Conservation (phyloP, 345 rosid species). For the Aquilaria yunnanensis region DNA sequence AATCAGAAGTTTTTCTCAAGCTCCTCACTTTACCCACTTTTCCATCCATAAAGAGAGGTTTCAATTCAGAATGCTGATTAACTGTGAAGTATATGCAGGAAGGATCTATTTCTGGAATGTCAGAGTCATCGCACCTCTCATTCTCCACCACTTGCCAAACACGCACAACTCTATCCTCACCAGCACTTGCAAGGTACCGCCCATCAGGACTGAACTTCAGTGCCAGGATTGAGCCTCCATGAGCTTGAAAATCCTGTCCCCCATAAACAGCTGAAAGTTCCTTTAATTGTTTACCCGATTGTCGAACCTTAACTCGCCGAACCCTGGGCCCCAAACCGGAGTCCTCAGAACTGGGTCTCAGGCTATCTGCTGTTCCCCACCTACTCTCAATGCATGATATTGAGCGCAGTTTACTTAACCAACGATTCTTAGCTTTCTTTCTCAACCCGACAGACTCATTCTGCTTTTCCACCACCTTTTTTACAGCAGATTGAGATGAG, state of each 20-base stretch:
- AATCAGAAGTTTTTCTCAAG: slow-evolving; percentile 59
- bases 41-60: slow-evolving; percentile 51
- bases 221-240: slow-evolving; percentile 54
- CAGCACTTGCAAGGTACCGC: slow-evolving; percentile 71
- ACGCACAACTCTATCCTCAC: slow-evolving; percentile 57
- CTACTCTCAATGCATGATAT: slow-evolving; percentile 45
- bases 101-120: slow-evolving; percentile 70
- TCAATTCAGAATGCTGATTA: slow-evolving; percentile 58
- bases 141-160: slow-evolving; percentile 74
- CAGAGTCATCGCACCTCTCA: slow-evolving; percentile 46
- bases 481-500: slow-evolving; percentile 18
- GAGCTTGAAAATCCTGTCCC: slow-evolving; percentile 81
- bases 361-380: slow-evolving; percentile 30
- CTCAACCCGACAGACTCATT: slow-evolving; percentile 16
- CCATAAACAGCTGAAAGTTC: slow-evolving; percentile 69
- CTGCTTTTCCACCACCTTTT: slow-evolving; percentile 23
- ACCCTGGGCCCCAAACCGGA: slow-evolving; percentile 25
- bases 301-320: slow-evolving; percentile 67
- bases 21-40: slow-evolving; percentile 40
- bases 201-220: slow-evolving; percentile 89
- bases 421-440: slow-evolving; percentile 45
- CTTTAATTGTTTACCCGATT: slow-evolving; percentile 43
- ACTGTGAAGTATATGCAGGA: slow-evolving; percentile 72
- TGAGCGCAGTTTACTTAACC: slow-evolving; percentile 58
- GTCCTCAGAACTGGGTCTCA: slow-evolving; percentile 24